These are phyloP conservation scores for Straminergon stramineum DNA, from an alignment of 225 moss, liverwort and hornwort species.

Conservation along the genomic window DNA sequence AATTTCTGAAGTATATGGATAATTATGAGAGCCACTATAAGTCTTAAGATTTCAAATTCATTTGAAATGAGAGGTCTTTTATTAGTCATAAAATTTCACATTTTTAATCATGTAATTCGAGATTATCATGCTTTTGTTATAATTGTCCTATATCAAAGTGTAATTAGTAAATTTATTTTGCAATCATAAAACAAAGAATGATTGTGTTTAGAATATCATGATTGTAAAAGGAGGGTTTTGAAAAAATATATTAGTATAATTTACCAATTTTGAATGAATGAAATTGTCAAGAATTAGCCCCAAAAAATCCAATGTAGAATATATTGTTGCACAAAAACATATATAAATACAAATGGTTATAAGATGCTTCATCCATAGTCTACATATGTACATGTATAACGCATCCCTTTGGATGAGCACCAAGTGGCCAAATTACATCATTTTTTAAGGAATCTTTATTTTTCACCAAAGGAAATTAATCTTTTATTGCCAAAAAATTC, in stretches of 20 bases:
- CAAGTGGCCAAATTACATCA: background rate
- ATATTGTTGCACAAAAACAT: background rate
- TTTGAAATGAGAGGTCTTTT: background rate
- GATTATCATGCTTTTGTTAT: background rate
- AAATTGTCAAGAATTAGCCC: background rate
- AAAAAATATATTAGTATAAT: background rate
- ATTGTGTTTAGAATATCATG: background rate
- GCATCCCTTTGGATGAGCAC: rapidly evolving
- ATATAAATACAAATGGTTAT: no score
- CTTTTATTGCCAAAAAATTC: background rate
- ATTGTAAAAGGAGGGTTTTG: background rate
- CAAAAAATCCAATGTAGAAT: background rate
- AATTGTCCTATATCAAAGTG: rapidly evolving
- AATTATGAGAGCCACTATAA: rapidly evolving
- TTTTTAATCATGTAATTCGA: background rate
- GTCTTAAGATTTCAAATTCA: background rate
- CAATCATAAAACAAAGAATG: background rate
- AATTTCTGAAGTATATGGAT: rapidly evolving
- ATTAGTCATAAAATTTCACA: background rate
- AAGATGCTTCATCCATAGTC: background rate
- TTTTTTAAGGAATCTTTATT: background rate
- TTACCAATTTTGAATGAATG: background rate
- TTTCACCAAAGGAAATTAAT: background rate
- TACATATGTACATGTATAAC: background rate
- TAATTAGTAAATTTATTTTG: background rate